These are phyloP conservation scores for Phytophthora multivora DNA, from an alignment of 352 stramenopile genomes.

Conservation along the genomic window DNA sequence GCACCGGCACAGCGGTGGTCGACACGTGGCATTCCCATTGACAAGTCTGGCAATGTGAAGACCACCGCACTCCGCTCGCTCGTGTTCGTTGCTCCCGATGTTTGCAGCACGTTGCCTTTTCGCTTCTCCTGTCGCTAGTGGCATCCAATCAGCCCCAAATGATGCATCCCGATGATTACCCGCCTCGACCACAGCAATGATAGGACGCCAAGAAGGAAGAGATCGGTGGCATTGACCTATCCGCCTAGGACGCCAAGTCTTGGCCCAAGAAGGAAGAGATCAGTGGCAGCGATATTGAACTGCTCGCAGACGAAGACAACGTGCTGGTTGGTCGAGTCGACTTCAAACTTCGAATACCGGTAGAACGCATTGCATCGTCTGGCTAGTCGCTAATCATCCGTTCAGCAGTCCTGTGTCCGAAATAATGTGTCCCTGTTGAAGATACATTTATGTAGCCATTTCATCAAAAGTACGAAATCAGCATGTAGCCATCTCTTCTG, in stretches of 20 bases:
- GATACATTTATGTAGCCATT: constrained; percentile 19
- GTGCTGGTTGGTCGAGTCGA: neutral
- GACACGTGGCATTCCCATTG: constrained; percentile 17
- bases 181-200: constrained; percentile 10
- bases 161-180: constrained; percentile 26
- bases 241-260: neutral
- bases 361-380: constrained; percentile 1
- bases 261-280: constrained; percentile 1
- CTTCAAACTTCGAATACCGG: neutral
- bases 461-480: constrained; percentile 9
- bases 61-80: neutral
- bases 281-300: constrained; percentile 6
- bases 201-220: constrained; percentile 15
- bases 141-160: constrained; percentile 27
- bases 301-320: neutral
- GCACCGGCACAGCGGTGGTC: constrained; percentile 13
- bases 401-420: neutral
- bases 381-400: constrained; percentile 18
- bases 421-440: constrained; percentile 8
- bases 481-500: constrained; percentile 1
- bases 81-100: neutral
- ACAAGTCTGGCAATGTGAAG: neutral
- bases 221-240: constrained; percentile 15
- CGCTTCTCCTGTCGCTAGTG: constrained; percentile 6
- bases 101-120: constrained; percentile 15